phyloP scores from a whole-genome alignment of 345 rosid species.

The Draba incana region DNA sequence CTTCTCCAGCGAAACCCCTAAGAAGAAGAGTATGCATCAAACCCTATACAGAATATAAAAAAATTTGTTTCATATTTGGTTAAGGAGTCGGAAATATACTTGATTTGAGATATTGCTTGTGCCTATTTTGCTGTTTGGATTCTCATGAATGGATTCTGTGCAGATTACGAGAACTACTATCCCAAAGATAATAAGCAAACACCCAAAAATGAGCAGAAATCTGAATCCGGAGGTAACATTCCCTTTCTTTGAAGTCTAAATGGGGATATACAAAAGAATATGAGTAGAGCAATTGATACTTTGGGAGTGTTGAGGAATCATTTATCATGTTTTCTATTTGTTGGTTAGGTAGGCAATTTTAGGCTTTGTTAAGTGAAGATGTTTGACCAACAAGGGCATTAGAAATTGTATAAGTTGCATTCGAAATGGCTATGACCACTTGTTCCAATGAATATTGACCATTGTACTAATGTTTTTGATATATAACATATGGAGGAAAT shows the following conservation, averaged over 20 bases:
- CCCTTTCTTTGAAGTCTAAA: neutral
- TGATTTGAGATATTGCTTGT: neutral
- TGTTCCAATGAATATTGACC: neutral
- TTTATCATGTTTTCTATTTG: neutral
- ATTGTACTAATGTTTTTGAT: conserved; percentile 3
- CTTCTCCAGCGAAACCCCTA: conserved; percentile 71
- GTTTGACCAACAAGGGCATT: neutral
- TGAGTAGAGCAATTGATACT: neutral
- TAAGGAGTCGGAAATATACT: neutral
- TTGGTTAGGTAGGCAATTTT: neutral
- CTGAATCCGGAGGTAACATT: conserved; percentile 67
- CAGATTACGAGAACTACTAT: conserved; percentile 84
- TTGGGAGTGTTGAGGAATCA: neutral
- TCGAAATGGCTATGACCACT: neutral
- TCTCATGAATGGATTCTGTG: conserved; percentile 24
- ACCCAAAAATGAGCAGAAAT: conserved; percentile 77
- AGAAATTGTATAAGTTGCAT: neutral
- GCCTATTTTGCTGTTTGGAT: neutral
- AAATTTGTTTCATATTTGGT: neutral
- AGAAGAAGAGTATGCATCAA: conserved; percentile 47
- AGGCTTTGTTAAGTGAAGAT: conserved; percentile 7
- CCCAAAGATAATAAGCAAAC: conserved; percentile 74
- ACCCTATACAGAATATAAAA: neutral
- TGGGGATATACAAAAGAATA: neutral
- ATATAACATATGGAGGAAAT: neutral